Percentiles rank a stretch among this genome's conserved stretches.
phyloP scores from a whole-genome alignment of 495 filamentous ascomycete species.

The Lentithecium fluviatile region DNA sequence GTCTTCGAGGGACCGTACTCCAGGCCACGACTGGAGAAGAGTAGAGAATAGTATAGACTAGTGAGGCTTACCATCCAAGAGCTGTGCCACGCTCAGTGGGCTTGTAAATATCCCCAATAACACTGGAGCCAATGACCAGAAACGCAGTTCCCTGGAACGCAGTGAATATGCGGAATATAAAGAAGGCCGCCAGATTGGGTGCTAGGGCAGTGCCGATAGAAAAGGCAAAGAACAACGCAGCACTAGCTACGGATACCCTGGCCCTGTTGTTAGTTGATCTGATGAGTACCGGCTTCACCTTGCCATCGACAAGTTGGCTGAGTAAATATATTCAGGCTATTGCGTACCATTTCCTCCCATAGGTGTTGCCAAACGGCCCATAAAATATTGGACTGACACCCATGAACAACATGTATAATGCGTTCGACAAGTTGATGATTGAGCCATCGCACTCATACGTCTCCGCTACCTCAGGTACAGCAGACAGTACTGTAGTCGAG shows the following conservation, averaged over 20 bases:
- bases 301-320: neutral
- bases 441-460: constrained; percentile 62
- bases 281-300: neutral
- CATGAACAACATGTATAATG: constrained; percentile 69
- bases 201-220: constrained; percentile 66
- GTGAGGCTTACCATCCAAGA: constrained; percentile 55
- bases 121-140: constrained; percentile 62
- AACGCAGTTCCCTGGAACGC: constrained; percentile 73
- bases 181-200: constrained; percentile 65
- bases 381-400: constrained; percentile 65
- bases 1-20: no score
- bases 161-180: constrained; percentile 66
- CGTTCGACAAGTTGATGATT: constrained; percentile 68
- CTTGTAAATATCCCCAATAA: constrained; percentile 51
- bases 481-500: constrained; percentile 67
- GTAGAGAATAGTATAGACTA: neutral
- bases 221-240: constrained; percentile 60
- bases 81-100: constrained; percentile 65
- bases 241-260: constrained; percentile 57
- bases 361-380: constrained; percentile 68
- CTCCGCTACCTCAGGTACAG: constrained; percentile 64
- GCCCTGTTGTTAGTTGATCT: neutral
- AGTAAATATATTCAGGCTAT: neutral
- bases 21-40: neutral
- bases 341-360: constrained; percentile 59